Conservation (phyloP, 2,329 filamentous ascomycete species). For the Pleochaeta shiraiana region DNA sequence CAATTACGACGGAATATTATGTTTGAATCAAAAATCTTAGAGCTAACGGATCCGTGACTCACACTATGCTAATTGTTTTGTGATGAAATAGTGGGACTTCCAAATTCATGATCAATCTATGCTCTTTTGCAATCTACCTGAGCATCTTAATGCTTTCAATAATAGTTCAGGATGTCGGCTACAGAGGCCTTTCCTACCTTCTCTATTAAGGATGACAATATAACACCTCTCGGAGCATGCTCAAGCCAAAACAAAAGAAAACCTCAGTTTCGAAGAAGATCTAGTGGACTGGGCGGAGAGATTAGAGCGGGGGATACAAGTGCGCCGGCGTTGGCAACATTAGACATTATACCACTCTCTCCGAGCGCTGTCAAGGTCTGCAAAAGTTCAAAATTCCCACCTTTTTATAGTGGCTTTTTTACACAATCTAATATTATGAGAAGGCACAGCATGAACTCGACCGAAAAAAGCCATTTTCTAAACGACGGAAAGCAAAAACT, state of each 20-base stretch:
- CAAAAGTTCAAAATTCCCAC: slow-evolving; percentile 3
- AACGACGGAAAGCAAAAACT: slow-evolving; percentile 17
- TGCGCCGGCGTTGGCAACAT: slow-evolving; percentile 27
- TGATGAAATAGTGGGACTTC: too few relatives aligned
- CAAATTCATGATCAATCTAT: neutral
- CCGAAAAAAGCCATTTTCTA: slow-evolving; percentile 17
- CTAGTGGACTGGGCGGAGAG: slow-evolving; percentile 27
- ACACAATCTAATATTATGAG: neutral
- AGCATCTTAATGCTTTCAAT: neutral
- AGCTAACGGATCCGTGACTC: neutral
- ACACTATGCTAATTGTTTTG: too few relatives aligned
- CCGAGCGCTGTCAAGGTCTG: slow-evolving; percentile 9
- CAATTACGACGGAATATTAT: neutral
- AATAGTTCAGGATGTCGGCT: slow-evolving; percentile 6
- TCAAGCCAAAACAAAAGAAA: slow-evolving; percentile 9
- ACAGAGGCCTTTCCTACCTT: slow-evolving; percentile 15
- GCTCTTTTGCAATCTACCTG: neutral
- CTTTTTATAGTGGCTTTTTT: neutral
- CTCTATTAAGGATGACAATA: slow-evolving; percentile 11
- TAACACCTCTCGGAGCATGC: slow-evolving; percentile 10
- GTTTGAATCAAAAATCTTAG: neutral
- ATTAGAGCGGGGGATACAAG: slow-evolving; percentile 27
- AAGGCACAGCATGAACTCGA: slow-evolving; percentile 16
- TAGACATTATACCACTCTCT: slow-evolving; percentile 15
- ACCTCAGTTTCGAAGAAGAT: slow-evolving; percentile 21